Evolutionary conservation across 2,329 filamentous ascomycete species (phyloP).

Genomic region (Cryphonectria japonica): DNA sequence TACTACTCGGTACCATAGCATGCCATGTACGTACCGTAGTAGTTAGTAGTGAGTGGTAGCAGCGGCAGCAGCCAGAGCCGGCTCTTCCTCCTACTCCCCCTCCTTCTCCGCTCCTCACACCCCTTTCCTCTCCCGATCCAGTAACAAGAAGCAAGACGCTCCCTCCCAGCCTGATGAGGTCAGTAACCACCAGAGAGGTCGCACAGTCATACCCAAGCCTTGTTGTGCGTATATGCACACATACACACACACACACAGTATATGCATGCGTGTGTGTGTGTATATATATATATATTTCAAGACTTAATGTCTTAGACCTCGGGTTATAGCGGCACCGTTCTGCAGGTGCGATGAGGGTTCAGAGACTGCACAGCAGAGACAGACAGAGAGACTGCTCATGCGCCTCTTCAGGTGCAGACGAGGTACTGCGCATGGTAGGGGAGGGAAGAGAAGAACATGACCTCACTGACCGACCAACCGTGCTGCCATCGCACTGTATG

Average conservation of each 20-base stretch:
- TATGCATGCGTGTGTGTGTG: neutral
- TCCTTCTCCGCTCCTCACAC: neutral
- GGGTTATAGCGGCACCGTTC: constrained; percentile 7
- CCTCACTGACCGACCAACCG: constrained; percentile 7
- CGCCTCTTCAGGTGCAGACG: constrained; percentile 6
- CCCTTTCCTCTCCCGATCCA: neutral
- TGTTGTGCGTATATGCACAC: neutral
- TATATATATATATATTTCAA: constrained; percentile 5
- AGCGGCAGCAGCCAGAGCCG: constrained; percentile 19
- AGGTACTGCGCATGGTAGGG: constrained; percentile 3
- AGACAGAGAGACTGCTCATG: constrained; percentile 4
- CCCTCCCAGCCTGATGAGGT: constrained; percentile 15
- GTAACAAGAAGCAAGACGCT: constrained; percentile 14
- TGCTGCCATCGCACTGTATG: neutral
- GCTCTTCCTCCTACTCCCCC: constrained; percentile 7
- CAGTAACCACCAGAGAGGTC: constrained; percentile 19
- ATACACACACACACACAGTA: neutral
- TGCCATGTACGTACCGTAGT: neutral
- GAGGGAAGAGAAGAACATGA: neutral
- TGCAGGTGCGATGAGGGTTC: constrained; percentile 1
- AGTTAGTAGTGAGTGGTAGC: too few species aligned
- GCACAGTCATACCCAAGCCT: constrained; percentile 23
- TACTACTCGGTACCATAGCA: neutral
- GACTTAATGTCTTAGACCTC: constrained; percentile 12
- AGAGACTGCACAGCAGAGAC: constrained; percentile 18